Conservation (phyloP, 164 flowering plant species). For the Vitis rotundifolia region DNA sequence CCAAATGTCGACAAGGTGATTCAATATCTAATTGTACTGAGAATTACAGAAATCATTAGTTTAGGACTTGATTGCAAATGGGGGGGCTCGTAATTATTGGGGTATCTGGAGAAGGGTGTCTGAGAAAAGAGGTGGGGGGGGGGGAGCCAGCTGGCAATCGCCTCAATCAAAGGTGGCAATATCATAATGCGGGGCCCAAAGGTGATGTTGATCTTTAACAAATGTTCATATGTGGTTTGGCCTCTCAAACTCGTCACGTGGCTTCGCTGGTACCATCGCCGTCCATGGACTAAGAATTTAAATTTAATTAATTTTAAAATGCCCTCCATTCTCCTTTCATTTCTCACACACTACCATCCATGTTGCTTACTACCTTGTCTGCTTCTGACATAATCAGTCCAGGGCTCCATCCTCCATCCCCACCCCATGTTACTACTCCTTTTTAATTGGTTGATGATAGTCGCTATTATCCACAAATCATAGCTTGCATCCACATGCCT, state of each 20-base stretch:
- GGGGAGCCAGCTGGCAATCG: conserved; percentile 38
- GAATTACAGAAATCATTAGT: no score
- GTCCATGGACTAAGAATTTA: not conserved
- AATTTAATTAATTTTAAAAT: not conserved
- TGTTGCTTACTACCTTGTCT: no score
- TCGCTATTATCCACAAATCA: no score
- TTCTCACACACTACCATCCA: not conserved
- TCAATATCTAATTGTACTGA: no score
- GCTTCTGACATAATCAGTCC: no score
- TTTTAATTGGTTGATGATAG: no score
- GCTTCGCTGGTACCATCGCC: conserved; percentile 36
- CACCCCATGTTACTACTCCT: no score
- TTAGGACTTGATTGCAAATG: not conserved
- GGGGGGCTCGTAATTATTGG: not conserved
- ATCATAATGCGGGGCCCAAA: conserved; percentile 18
- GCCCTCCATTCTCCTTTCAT: no score
- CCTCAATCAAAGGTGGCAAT: conserved; percentile 26
- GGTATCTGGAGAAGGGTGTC: conserved; percentile 1
- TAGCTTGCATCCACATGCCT: no score
- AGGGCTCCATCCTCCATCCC: no score
- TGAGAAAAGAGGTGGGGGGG: not conserved
- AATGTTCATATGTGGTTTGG: not conserved
- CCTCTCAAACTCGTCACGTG: conserved; percentile 26
- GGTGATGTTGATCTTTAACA: conserved; percentile 14
- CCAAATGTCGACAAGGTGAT: not conserved